Conservation (phyloP, 306 rosid species). For the Benincasa hispida region DNA sequence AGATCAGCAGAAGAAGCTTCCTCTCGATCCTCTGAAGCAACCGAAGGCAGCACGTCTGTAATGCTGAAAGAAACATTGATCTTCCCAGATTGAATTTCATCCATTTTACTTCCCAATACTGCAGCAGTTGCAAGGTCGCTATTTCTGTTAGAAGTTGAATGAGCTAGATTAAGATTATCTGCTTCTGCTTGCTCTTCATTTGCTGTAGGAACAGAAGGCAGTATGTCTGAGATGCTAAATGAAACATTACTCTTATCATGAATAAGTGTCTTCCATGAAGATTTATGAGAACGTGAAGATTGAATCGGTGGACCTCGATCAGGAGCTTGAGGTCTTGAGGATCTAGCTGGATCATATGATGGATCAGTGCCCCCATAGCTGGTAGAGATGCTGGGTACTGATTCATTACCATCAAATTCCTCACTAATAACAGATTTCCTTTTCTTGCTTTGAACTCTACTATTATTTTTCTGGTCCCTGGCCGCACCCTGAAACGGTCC, state of each 20-base stretch:
- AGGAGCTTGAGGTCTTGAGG: conserved; percentile 14
- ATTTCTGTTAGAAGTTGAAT: conserved; percentile 10
- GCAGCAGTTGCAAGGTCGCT: conserved; percentile 12
- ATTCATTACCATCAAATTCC: conserved; percentile 15
- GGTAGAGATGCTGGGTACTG: conserved; percentile 14
- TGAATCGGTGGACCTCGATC: conserved; percentile 19
- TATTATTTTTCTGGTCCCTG: conserved; percentile 17
- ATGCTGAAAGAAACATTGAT: conserved; percentile 33
- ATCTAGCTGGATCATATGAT: conserved; percentile 10
- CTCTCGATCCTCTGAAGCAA: conserved; percentile 12
- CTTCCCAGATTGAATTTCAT: neutral
- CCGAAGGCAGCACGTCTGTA: conserved; percentile 26
- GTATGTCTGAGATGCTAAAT: conserved; percentile 37
- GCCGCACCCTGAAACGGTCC: conserved; percentile 9
- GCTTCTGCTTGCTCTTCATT: conserved; percentile 12
- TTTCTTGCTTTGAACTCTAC: conserved; percentile 29
- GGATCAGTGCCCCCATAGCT: conserved; percentile 15
- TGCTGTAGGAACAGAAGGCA: conserved; percentile 19
- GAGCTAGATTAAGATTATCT: conserved; percentile 3
- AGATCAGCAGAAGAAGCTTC: conserved; percentile 11
- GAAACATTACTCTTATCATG: conserved; percentile 25
- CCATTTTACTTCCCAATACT: neutral
- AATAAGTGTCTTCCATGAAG: conserved; percentile 71
- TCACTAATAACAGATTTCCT: conserved; percentile 18
- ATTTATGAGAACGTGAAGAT: conserved; percentile 56